Base-by-base conservation (phyloP, 345 rosid genomes). In the Raphanus sativus region DNA sequence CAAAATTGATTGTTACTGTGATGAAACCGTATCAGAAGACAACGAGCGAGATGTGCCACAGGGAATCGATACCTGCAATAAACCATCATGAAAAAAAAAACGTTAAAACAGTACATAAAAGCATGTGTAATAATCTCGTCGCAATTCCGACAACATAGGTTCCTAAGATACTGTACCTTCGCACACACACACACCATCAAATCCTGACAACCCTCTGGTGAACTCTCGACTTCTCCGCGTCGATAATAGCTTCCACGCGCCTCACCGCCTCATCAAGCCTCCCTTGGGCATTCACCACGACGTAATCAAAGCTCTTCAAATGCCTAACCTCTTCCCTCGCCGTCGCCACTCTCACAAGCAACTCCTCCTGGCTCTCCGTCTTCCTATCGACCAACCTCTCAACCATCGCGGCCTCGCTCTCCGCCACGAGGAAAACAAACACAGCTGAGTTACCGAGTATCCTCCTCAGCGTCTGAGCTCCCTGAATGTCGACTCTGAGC, bases 161-260 rank as follows among this genome's bases (percentile, higher is more conserved):
- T 33, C 21, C 48, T 16, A 16, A 6, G 30, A 2, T 33, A 33
- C 38, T 8, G 40, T 2, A 65, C 69, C 65, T 58, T 1, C n/a
- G n/a, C n/a, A 25, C 29, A 70, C 17, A 34, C 12, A 40, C 16
- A 28, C 61, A 55, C 9, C 60, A 25, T 58, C 85, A 94, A 75
- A 94, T 78, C 73, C 83, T 86, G n/a, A 88, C 84, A 64, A 40
- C 82, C 81, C 89, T 87, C 52, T 88, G 98, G 67, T 79, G 73
- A 73, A 94, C 97, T 83, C 82, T 92, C 1, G 97, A 92, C 82
- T 89, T 94, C 97, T 94, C 98, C 5, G 97, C 95, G 74, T 94
- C 98, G 15, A 94, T 88, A 63, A 94, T 89, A 4, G 95, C 86
- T 8, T 84, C 92, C 32, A 94, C 84, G 11, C 87, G 70, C 30